Base-by-base conservation (phyloP, 768 basidiomycete species). In the Tylopilus balloui region DNA sequence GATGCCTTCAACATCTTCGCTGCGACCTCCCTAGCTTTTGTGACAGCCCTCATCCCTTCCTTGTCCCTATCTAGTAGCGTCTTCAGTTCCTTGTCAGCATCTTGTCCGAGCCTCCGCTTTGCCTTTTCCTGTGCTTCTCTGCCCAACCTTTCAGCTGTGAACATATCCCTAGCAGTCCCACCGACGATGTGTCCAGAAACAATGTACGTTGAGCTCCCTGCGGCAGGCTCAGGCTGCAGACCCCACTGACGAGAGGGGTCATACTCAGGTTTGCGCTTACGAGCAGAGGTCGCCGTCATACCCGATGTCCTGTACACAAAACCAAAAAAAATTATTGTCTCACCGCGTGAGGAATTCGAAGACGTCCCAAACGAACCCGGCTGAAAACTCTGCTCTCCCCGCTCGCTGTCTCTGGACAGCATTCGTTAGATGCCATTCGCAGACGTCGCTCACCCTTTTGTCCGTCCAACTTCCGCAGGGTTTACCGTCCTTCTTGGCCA, bases 381-480 rank as follows among this genome's bases (percentile, higher is more conserved):
- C 71, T 15, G 88, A 78, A 58, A 97, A 96, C 68, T 99, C 96
- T 1, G 95, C 78, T 40, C 95, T 78, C 0, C 78, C 79, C 0
- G 87, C 84, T 9, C 92, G 76, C 14, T 78, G 74, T 19, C 81
- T 72, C 66, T 90, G 77, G 4, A 98, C 81, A 0, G 93, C 89
- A 20, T 77, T 76, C 52, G 91, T 84, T 34, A 97, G 66, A 69
- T 99, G 96, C 68, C 80, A 99, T 36, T 97, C 94, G 67, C 96
- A 99, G 3, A 88, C 84, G 17, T 88, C 85, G 64, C 81, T 78
- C 59, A 88, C 77, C 24, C 92, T 84, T 55, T 85, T 91, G 69
- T 99, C 95, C 42, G 84, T 90, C 95, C 95, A 98, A 46, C 82
- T 78, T 9, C 83, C 83, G 57, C 96, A 98, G 2, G 74, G 59